These are phyloP conservation scores for Sindora glabra DNA, from an alignment of 306 rosid species.

Conservation along the genomic window DNA sequence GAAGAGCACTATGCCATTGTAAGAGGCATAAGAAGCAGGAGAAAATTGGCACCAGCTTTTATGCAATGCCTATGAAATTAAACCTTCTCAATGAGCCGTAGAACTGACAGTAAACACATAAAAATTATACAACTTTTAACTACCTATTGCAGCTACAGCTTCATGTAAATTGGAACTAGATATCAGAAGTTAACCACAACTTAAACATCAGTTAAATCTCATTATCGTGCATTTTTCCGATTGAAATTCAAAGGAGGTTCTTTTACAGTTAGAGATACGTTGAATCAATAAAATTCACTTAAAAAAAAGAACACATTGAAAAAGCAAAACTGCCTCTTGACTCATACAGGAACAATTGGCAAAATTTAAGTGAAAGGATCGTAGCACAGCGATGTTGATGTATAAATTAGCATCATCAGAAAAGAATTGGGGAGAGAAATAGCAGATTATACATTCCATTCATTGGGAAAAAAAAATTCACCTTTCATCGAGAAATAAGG, in stretches of 20 bases:
- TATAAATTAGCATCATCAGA: background rate
- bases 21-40: background rate
- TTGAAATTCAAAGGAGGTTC: background rate
- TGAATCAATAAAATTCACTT: slow-evolving; percentile 1
- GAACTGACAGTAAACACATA: background rate
- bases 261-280: background rate
- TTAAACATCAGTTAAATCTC: too few species aligned
- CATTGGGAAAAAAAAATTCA: slow-evolving; percentile 8
- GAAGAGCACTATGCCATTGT: background rate
- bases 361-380: background rate
- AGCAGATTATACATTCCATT: background rate
- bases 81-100: background rate
- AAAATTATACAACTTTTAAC: background rate
- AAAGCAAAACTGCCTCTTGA: background rate
- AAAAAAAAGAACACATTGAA: slow-evolving; percentile 3
- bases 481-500: slow-evolving; percentile 6
- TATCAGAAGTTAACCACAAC: background rate
- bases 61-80: slow-evolving; percentile 2
- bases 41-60: background rate
- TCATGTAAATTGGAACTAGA: background rate
- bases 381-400: background rate
- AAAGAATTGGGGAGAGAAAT: slow-evolving; percentile 17
- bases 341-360: background rate
- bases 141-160: background rate
- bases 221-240: too few species aligned